Base-by-base conservation (phyloP, 2,329 filamentous ascomycete genomes). In the Aspergillus sp. region DNA sequence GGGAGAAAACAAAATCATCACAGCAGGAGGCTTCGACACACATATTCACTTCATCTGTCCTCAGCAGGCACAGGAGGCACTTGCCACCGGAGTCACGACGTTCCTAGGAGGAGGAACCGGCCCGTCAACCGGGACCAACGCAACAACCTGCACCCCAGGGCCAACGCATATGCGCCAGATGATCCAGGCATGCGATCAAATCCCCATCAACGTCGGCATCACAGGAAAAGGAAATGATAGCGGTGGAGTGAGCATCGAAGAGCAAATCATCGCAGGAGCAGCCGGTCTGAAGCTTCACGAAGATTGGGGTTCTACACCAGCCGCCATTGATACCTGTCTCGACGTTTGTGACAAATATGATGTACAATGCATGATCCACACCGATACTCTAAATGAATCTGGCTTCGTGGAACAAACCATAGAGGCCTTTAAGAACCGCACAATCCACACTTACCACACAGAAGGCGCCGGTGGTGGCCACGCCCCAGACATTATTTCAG, bases 31-130 rank as follows among this genome's bases (percentile, higher is more conserved):
- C 1, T 86, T 96, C 62, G 93, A 98, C 74, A 86, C 89, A 4
- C 93, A 97, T 68, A 91, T 96, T 61, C 93, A 98, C 74, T 91
- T 93, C 69, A 97, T 98, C 72, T 97, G 93, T 70, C 93, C 93
- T 3, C 93, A 98, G 70, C 93, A 98, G 76, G 88, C 87, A 1
- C 79, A 90, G 30, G 93, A 98, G 71, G 85, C 91, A 5, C 82
- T 97, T 54, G 85, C 92, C 6, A 89, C 90, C 13, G 93, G 93
- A 47, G 86, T 98, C 61, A 98, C 93, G 0, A 96, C 93, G 0
- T 87, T 96, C 82, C 80, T 98, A 3, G 93, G 92, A 54, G 93
- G 93, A 46, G 93, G 93, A 8, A 96, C 91, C 2, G 93, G 93
- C 9, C 93, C 93, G n/a, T 93, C 89, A 69, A 92, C 93, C 30